Base-by-base conservation (phyloP, 2,329 filamentous ascomycete genomes). In the Fusarium nisikadoi region DNA sequence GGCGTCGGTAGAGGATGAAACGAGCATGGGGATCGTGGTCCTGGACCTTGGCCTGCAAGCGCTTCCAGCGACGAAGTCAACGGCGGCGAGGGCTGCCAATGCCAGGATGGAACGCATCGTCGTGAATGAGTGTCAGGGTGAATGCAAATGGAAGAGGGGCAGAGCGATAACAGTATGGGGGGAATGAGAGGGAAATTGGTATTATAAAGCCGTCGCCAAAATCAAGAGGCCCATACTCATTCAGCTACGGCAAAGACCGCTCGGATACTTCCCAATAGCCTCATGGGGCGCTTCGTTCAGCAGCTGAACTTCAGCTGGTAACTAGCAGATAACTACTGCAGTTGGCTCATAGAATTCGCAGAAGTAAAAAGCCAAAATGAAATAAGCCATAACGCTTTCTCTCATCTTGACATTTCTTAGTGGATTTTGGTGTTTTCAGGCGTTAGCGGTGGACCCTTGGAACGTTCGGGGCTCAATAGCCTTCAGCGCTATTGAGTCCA, bases 31-130 rank as follows among this genome's bases (percentile, higher is more conserved):
- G 13, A 65, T 35, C 8, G 46, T 65, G 13, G 33, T 55, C 33
- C 58, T 63, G 13, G 59, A 6, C 16, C n/a, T 31, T 16, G 62
- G 62, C 7, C 64, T 65, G 17, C 62, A 65, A 5, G 62, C 62
- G 13, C 62, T 41, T 11, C 59, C 59, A 1, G 29, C 17, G 17
- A 36, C 62, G 5, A 54, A 25, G 39, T 64, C 39, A 19, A 29
- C 27, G 10, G 58, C 52, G 13, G 41, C 47, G 17, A 65, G 39
- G 19, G 23, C 59, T 20, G 17, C 46, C 9, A 65, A 35, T 6
- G 16, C 38, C 4, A 65, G 11, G 8, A 31, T 16, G 5, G 59
- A 55, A 31, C 59, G 62, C 62, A 65, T 65, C 6, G 5, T 65
- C 6, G 5, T 25, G 20, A 46, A 41, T 14, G 35, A 46, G 20